Evolutionary conservation across 768 basidiomycete species (phyloP).

Genomic region (Serendipita sp.): DNA sequence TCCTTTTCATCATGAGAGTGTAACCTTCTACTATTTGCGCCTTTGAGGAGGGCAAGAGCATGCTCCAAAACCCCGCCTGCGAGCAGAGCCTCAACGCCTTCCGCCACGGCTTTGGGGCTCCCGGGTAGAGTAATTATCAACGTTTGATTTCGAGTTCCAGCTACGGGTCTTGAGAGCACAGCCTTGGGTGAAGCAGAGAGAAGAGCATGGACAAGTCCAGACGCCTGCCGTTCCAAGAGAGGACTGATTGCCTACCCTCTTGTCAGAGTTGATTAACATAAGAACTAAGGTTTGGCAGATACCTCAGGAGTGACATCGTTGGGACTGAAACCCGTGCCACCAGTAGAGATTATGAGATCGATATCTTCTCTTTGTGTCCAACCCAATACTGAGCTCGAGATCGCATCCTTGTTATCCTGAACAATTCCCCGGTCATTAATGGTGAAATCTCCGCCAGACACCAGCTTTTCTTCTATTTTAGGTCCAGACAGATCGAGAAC

Average conservation of each 20-base stretch:
- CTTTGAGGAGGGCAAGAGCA: conserved; percentile 55
- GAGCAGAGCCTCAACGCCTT: conserved; percentile 53
- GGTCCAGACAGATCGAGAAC: conserved; percentile 53
- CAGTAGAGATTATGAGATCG: conserved; percentile 68
- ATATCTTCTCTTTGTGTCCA: conserved; percentile 33
- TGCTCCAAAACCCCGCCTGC: conserved; percentile 43
- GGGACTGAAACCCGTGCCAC: conserved; percentile 75
- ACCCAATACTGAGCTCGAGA: conserved; percentile 31
- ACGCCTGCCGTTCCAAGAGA: conserved; percentile 19
- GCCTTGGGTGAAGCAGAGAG: conserved; percentile 58
- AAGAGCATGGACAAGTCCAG: conserved; percentile 64
- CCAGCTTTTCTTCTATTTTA: conserved; percentile 36
- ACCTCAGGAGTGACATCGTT: conserved; percentile 79
- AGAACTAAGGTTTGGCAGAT: background rate
- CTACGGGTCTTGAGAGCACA: conserved; percentile 68
- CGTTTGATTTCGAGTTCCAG: conserved; percentile 49
- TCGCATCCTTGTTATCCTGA: conserved; percentile 44
- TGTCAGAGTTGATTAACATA: background rate
- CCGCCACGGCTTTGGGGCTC: conserved; percentile 64
- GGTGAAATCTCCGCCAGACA: conserved; percentile 1
- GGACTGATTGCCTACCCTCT: conserved; percentile 15
- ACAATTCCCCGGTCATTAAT: conserved; percentile 28
- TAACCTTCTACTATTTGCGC: conserved; percentile 44
- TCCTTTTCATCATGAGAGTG: conserved; percentile 24
- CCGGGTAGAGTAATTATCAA: conserved; percentile 73